Conservation (phyloP, 345 rosid species). For the Eucalyptus grandis region DNA sequence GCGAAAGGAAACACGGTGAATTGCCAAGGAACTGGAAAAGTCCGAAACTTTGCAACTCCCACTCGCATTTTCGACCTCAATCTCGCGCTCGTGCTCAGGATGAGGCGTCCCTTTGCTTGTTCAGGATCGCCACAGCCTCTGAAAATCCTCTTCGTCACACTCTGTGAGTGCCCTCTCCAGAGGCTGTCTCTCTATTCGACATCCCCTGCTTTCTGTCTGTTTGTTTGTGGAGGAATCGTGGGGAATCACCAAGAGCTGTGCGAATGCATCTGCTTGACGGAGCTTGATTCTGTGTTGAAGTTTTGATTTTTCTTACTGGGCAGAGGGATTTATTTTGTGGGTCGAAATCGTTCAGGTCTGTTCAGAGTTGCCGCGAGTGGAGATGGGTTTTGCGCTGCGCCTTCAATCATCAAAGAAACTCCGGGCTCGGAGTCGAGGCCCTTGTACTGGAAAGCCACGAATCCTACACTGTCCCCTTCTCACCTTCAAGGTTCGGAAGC, state of each 20-base stretch:
- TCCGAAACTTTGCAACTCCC: background rate
- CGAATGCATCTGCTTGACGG: background rate
- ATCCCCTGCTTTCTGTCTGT: background rate
- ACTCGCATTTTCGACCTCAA: background rate
- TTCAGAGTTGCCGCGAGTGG: slow-evolving; percentile 30
- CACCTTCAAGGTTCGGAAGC: slow-evolving; percentile 55
- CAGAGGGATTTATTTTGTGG: background rate
- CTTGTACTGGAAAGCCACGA: slow-evolving; percentile 73
- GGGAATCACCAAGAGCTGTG: background rate
- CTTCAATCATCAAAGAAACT: slow-evolving; percentile 14
- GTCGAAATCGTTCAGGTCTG: background rate
- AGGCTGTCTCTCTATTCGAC: background rate
- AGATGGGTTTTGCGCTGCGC: slow-evolving; percentile 72
- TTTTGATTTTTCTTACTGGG: background rate
- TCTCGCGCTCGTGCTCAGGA: background rate
- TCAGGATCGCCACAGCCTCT: background rate
- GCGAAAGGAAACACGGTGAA: background rate
- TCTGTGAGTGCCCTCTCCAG: background rate
- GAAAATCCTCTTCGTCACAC: background rate
- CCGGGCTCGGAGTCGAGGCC: slow-evolving; percentile 24
- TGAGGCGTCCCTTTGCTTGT: background rate
- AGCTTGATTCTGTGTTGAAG: background rate
- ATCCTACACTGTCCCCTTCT: slow-evolving; percentile 83
- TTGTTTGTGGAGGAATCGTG: background rate
- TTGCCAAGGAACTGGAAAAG: background rate